Conservation (phyloP, 192 early-diverging fungal species). For the Dimargaris xerosporica region DNA sequence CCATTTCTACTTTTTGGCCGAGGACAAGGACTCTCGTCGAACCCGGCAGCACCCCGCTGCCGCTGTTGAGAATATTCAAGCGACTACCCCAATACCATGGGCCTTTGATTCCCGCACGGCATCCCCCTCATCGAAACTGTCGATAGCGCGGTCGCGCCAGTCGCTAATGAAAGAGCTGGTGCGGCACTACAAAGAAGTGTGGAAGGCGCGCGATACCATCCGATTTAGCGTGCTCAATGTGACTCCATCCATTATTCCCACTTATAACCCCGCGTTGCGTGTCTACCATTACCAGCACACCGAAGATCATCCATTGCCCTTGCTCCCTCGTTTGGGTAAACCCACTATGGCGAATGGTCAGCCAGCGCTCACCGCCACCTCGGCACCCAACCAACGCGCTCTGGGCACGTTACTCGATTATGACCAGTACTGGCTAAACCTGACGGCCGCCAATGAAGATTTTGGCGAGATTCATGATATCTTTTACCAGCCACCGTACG, state of each 20-base stretch:
- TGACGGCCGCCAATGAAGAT: conserved; percentile 17
- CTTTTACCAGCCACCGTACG: not conserved
- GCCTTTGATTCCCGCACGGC: not conserved
- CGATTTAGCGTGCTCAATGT: conserved; percentile 31
- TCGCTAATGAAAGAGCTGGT: conserved; percentile 14
- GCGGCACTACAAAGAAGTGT: conserved; percentile 18
- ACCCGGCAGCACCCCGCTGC: too few relatives aligned
- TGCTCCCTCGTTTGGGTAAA: not conserved
- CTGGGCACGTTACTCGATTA: conserved; percentile 25
- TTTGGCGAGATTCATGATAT: not conserved
- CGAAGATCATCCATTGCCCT: not conserved
- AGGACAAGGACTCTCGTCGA: conserved; percentile 13
- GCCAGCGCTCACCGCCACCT: not conserved
- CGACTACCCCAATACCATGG: not conserved
- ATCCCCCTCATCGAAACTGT: not conserved
- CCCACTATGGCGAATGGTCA: not conserved
- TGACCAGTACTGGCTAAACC: conserved; percentile 27
- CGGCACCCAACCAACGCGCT: not conserved
- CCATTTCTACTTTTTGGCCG: conserved; percentile 40
- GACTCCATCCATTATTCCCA: conserved; percentile 48
- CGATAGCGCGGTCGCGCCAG: conserved; percentile 1
- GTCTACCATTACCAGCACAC: conserved; percentile 28
- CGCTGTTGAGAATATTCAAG: not conserved
- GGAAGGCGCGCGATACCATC: conserved; percentile 11
- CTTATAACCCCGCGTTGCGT: conserved; percentile 44